phyloP scores from a whole-genome alignment of 371 early-diverging fungal genomes.

The Rhizopus arrhizus region DNA sequence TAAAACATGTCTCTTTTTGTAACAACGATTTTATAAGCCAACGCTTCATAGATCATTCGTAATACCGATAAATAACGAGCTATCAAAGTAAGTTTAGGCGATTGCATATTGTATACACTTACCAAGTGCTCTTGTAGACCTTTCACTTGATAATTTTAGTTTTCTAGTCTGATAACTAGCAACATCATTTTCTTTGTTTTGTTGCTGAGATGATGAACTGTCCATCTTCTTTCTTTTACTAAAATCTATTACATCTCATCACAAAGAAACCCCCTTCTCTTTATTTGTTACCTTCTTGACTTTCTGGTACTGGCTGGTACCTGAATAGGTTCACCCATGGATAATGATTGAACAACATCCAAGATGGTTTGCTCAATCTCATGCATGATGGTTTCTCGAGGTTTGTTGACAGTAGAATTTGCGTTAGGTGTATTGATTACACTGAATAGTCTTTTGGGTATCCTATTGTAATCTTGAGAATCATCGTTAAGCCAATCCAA shows the following conservation, averaged over 20 bases:
- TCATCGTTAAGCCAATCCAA: no score
- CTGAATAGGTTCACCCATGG: conserved; percentile 10
- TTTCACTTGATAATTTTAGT: not conserved
- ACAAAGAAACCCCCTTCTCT: not conserved
- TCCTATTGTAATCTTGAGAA: no score
- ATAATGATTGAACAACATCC: conserved; percentile 13
- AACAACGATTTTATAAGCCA: conserved; percentile 32
- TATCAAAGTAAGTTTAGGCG: conserved; percentile 5
- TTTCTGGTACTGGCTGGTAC: conserved; percentile 1
- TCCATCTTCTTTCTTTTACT: not conserved
- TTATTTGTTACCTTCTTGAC: not conserved
- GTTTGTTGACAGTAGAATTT: conserved; percentile 14
- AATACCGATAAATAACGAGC: conserved; percentile 45
- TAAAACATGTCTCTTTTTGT: conserved; percentile 55
- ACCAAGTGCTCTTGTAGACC: not conserved
- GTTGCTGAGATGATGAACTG: not conserved
- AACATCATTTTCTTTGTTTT: not conserved
- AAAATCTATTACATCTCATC: not conserved
- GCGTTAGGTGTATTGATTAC: not conserved
- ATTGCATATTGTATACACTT: not conserved
- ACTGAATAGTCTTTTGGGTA: no score
- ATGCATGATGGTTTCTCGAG: conserved; percentile 17
- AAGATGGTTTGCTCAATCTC: conserved; percentile 20
- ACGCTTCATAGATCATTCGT: conserved; percentile 49
- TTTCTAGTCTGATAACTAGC: conserved; percentile 1